Base-by-base conservation (phyloP, 2,329 filamentous ascomycete genomes). In the Paraphoma sp. region DNA sequence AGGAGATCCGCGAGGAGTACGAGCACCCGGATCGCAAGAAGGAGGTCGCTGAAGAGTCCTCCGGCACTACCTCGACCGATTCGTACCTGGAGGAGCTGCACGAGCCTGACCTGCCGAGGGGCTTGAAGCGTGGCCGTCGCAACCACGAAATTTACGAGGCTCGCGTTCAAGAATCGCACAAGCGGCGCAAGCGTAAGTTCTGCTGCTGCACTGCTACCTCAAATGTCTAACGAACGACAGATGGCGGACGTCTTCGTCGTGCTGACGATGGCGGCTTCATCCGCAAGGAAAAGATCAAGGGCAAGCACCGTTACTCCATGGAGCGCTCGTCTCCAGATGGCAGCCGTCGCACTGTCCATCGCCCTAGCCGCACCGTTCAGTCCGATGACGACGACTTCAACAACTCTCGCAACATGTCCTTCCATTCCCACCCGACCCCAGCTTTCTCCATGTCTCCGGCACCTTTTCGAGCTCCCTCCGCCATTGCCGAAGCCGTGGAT, bases 41-140 rank as follows among this genome's bases (percentile, higher is more conserved):
- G 23, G 51, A 48, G 8, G 44, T 50, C 4, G 57, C 51, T 3
- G 56, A 63, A 4, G 52, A 61, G 6, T 60, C 56, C 10, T 63
- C 63, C 8, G 61, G 60, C 6, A 58, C 57, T 5, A 67, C 68
- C 8, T 70, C 67, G 1, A 57, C 62, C 10, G 70, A 73, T 43
- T 72, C 67, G 7, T 73, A 69, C 41, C 57, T 73, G 9, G 67
- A 73, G 40, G 70, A 73, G 45, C 56, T 73, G 10, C 65, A 68
- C 7, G 71, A 71, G 52, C 65, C 62, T 14, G 66, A 70, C 1
- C 16, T 64, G 4, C 64, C 60, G 1, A 66, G 53, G 42, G 65
- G 64, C 14, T 46, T 28, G 38, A 72, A 67, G 60, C 56, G 60
- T 31, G 55, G 56, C 28, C 60, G 56, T 31, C 48, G 59, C n/a